phyloP scores from a whole-genome alignment of 306 rosid species.

The Medicago lupulina region DNA sequence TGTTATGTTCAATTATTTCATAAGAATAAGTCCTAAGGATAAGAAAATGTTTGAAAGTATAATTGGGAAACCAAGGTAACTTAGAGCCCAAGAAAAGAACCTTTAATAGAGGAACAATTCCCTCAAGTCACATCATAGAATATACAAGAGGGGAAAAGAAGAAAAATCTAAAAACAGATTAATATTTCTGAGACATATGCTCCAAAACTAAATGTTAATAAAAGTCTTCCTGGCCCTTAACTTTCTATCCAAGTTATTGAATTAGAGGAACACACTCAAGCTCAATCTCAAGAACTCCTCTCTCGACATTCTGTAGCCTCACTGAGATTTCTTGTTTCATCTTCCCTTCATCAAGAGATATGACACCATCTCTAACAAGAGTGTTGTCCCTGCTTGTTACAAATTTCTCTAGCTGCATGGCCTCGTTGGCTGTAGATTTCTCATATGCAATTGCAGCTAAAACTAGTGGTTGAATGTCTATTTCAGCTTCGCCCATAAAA shows the following conservation, averaged over 20 bases:
- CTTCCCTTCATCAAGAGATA: slow-evolving; percentile 68
- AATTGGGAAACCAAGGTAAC: slow-evolving; percentile 15
- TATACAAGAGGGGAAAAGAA: slow-evolving; percentile 24
- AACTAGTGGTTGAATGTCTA: slow-evolving; percentile 90
- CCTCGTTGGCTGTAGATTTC: slow-evolving; percentile 50
- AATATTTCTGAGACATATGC: slow-evolving; percentile 13
- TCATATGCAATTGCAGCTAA: slow-evolving; percentile 76
- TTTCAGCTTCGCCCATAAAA: slow-evolving; percentile 96
- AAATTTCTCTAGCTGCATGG: slow-evolving; percentile 70
- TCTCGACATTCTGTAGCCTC: slow-evolving; percentile 82
- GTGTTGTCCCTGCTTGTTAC: slow-evolving; percentile 64
- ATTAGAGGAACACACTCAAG: slow-evolving; percentile 94
- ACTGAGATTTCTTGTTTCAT: slow-evolving; percentile 74
- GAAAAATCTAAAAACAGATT: slow-evolving; percentile 6
- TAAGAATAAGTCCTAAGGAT: too few species aligned
- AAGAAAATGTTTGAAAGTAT: slow-evolving; percentile 14
- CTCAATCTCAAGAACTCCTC: slow-evolving; percentile 80
- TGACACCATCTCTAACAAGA: slow-evolving; percentile 66
- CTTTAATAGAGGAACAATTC: background rate
- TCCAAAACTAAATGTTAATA: slow-evolving; percentile 20
- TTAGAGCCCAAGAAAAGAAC: background rate
- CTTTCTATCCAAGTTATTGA: slow-evolving; percentile 54
- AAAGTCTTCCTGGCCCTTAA: slow-evolving; percentile 1
- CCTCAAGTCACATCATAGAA: background rate
- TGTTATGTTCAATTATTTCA: too few species aligned